Evolutionary conservation across 495 filamentous ascomycete genomes (phyloP).

Genomic region (Physcia stellaris): DNA sequence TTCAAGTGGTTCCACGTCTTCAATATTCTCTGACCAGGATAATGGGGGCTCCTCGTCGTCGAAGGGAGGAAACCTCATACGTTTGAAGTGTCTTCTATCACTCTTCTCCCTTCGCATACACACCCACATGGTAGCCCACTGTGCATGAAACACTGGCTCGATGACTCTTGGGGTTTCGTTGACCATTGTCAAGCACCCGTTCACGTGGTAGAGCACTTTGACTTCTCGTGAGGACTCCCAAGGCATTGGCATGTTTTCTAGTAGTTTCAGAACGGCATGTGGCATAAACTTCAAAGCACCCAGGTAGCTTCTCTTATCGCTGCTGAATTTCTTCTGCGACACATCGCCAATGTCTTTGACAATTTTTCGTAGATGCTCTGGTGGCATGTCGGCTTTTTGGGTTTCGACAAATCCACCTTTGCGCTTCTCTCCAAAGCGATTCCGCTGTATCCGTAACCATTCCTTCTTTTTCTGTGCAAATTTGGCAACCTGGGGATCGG

Average conservation of each 20-base stretch:
- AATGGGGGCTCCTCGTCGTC: slow-evolving; percentile 97
- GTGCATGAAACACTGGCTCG: slow-evolving; percentile 95
- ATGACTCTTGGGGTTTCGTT: slow-evolving; percentile 97
- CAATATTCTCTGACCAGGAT: slow-evolving; percentile 97
- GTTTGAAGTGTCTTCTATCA: slow-evolving; percentile 90
- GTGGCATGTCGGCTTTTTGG: slow-evolving; percentile 97
- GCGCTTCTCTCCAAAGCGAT: slow-evolving; percentile 90
- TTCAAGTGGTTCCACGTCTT: slow-evolving; percentile 94
- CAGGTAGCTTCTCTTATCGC: slow-evolving; percentile 95
- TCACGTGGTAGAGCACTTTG: slow-evolving; percentile 96
- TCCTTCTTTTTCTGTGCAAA: slow-evolving; percentile 98
- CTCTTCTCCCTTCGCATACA: slow-evolving; percentile 97
- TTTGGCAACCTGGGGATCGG: slow-evolving; percentile 81
- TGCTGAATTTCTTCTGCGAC: slow-evolving; percentile 98
- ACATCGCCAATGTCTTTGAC: slow-evolving; percentile 98
- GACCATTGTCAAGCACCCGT: slow-evolving; percentile 91
- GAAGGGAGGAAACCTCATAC: slow-evolving; percentile 98
- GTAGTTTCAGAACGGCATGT: slow-evolving; percentile 93
- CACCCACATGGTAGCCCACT: slow-evolving; percentile 99
- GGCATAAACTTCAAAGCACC: slow-evolving; percentile 99
- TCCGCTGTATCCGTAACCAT: slow-evolving; percentile 88
- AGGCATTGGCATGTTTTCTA: slow-evolving; percentile 99
- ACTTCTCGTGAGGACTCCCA: slow-evolving; percentile 96
- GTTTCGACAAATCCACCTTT: slow-evolving; percentile 95
- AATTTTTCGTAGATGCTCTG: slow-evolving; percentile 96